phyloP scores from a whole-genome alignment of 2,329 filamentous ascomycete species.

The Pochonia chlamydosporia region DNA sequence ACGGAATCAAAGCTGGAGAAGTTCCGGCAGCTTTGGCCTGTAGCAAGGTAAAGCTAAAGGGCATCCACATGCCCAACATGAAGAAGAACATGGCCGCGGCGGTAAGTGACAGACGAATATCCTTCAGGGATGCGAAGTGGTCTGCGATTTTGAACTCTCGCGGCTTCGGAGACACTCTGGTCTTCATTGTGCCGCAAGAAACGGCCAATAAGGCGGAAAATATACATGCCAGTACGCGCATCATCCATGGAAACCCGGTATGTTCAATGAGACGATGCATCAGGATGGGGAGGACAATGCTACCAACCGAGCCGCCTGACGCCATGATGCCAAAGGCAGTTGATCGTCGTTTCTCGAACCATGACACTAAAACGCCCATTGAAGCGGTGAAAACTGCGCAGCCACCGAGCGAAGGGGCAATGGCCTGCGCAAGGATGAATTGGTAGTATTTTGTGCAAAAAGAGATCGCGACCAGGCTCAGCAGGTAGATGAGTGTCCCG shows the following conservation, averaged over 20 bases:
- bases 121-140: conserved; percentile 40
- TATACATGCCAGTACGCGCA: conserved; percentile 41
- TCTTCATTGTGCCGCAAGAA: conserved; percentile 29
- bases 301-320: conserved; percentile 49
- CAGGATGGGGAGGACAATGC: conserved; percentile 56
- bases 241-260: conserved; percentile 42
- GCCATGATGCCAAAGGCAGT: conserved; percentile 48
- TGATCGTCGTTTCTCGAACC: conserved; percentile 47
- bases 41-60: conserved; percentile 47
- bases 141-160: conserved; percentile 38
- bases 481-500: conserved; percentile 52
- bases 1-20: conserved; percentile 33
- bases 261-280: conserved; percentile 45
- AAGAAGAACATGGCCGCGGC: conserved; percentile 46
- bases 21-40: conserved; percentile 41
- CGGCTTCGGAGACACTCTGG: conserved; percentile 38
- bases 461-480: conserved; percentile 59
- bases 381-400: conserved; percentile 36
- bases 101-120: conserved; percentile 38
- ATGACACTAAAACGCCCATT: conserved; percentile 39
- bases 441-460: conserved; percentile 38
- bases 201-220: conserved; percentile 33
- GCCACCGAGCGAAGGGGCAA: conserved; percentile 36
- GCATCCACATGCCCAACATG: conserved; percentile 49
- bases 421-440: conserved; percentile 34